Conservation (phyloP, 306 rosid species). For the Carpinus fangiana region DNA sequence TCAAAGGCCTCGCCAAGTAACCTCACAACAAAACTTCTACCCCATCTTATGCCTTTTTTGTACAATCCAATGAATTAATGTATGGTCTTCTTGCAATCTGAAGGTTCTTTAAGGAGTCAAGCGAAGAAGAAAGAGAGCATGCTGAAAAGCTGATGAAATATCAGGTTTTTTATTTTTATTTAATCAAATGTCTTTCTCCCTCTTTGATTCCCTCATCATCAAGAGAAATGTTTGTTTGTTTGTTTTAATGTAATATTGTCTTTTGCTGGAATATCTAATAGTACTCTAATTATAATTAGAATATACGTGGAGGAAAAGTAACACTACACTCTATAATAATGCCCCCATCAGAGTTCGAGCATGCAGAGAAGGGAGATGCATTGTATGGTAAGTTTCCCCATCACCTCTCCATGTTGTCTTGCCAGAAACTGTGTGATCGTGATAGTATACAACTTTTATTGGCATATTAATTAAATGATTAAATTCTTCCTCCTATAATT, state of each 20-base stretch:
- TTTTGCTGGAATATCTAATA: background rate
- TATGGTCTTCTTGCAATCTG: background rate
- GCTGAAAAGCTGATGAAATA: constrained; percentile 60
- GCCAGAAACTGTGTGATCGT: background rate
- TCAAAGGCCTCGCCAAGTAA: constrained; percentile 60
- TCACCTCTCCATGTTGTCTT: background rate
- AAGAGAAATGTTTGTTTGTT: background rate
- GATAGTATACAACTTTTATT: background rate
- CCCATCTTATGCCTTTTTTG: constrained; percentile 4
- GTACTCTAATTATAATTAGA: constrained; percentile 28
- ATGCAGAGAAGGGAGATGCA: constrained; percentile 65
- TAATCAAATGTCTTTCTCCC: background rate
- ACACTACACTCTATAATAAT: constrained; percentile 41
- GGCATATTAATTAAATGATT: too few species aligned
- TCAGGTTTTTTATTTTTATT: constrained; percentile 29
- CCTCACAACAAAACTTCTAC: background rate
- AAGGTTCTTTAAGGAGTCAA: constrained; percentile 55
- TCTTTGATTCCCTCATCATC: background rate
- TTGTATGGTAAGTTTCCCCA: constrained; percentile 45
- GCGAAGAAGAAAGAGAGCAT: constrained; percentile 58
- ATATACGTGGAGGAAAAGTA: constrained; percentile 55
- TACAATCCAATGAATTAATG: constrained; percentile 6
- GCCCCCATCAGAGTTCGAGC: constrained; percentile 61
- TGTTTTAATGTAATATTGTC: background rate
- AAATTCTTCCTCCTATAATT: too few species aligned